Conservation (phyloP, 352 stramenopile genomes). For the Phytophthora pini region DNA sequence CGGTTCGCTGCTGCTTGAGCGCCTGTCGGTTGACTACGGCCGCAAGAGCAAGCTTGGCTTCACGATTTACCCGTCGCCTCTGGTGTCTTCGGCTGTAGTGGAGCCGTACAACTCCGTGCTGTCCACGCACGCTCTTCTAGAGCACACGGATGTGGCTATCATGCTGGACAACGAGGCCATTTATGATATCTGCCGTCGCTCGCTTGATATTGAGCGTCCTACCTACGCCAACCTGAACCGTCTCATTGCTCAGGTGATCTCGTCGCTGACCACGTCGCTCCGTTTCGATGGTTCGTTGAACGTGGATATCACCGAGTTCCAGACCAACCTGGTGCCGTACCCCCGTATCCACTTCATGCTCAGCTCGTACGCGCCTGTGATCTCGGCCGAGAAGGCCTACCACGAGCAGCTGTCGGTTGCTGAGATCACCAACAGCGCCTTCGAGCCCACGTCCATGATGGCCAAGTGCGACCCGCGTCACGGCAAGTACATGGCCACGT, state of each 20-base stretch:
- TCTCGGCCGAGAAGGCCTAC: too few relatives aligned
- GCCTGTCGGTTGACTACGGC: constrained; percentile 97
- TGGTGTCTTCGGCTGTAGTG: constrained; percentile 97
- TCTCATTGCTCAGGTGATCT: constrained; percentile 96
- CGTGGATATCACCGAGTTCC: constrained; percentile 97
- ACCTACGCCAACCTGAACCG: constrained; percentile 94
- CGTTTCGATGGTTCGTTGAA: constrained; percentile 70
- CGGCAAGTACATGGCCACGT: constrained; percentile 99
- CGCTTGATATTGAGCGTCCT: background rate
- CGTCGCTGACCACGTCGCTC: constrained; percentile 93
- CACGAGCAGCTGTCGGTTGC: background rate
- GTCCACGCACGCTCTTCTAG: constrained; percentile 59
- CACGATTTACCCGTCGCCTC: constrained; percentile 96
- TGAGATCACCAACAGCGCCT: constrained; percentile 97
- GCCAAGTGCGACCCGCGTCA: constrained; percentile 98
- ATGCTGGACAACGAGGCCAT: background rate
- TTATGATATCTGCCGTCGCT: background rate
- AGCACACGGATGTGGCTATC: background rate
- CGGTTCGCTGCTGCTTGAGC: constrained; percentile 96
- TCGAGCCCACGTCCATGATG: constrained; percentile 97
- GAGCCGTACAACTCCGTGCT: constrained; percentile 99
- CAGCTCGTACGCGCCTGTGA: too few relatives aligned
- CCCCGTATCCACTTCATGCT: too few relatives aligned
- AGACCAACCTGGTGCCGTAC: too few relatives aligned
- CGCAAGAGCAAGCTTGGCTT: constrained; percentile 98